Evolutionary conservation across 495 filamentous ascomycete species (phyloP), one percentile per base, ranked within the genome.

Genomic region (Astrothelium subdiscretum): DNA sequence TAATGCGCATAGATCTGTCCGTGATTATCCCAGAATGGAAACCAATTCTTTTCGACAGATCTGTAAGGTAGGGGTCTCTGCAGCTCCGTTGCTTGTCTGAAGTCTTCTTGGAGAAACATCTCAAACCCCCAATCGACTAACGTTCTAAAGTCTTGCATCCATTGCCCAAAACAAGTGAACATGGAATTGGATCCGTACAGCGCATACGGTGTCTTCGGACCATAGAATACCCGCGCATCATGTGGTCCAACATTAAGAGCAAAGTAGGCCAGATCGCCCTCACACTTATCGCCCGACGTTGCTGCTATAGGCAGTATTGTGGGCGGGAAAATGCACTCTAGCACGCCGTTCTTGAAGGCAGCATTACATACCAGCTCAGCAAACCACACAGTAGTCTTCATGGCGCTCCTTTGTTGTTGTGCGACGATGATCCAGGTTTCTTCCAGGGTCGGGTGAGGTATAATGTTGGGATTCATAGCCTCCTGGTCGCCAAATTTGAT

Each of bases 11-110:
- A 79, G 59, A 74, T 68, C 32, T 74, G 60, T 48, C 74, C 74
- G 2, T 69, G 59, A 1, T 62, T 48, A 67, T 81, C 79, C 80
- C 81, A 83, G 69, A 82, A 84, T 10, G 79, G 27, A 43, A 84
- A 82, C 73, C 74, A 84, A 63, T 84, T 82, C 76, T 83, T 83
- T 68, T 84, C 80, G 3, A 82, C 42, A 8, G 65, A 31, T 5
- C 57, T 51, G 59, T 68, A 77, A 2, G 75, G 71, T 4, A 32
- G 40, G 2, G 79, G 79, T 0, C 80, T 73, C 35, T 76, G 75
- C 10, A 84, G 66, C 64, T 82, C 80, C 0, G 74, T 79, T 1
- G 70, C 73, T 18, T 59, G 42, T 0, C 66, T 63, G 62, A 80
- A 82, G 29, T 61, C 63, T 18, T 68, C 62, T 0, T 69, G 35